Base-by-base conservation (phyloP, 768 basidiomycete species). In the Pholiota molesta region DNA sequence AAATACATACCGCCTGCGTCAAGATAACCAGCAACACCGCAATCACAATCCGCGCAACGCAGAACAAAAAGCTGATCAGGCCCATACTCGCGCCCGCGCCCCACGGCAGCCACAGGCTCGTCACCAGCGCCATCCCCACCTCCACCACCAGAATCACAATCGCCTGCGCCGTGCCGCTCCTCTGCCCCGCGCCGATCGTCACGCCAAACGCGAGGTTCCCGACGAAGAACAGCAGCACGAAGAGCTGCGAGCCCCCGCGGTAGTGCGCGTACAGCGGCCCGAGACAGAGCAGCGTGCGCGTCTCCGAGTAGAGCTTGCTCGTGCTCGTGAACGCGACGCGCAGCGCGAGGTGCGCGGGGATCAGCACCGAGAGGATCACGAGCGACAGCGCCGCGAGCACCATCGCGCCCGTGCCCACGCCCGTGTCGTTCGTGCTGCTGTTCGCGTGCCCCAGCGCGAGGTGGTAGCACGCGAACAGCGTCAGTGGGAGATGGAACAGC, bases 71-170 rank as follows among this genome's bases (percentile, higher is more conserved):
- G 72, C 93, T 95, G 61, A 97, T 89, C 37, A 95, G 81, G 14
- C 96, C 97, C 97, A 99, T 99, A 63, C 94, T 92, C 1, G 97
- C 95, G 1, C 97, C 95, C 57, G 91, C 91, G 31, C 94, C 94
- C 97, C 97, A 99, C 17, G 96, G 96, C 62, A 97, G 83, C 94
- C 94, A 97, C 33, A 97, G 80, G 63, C 92, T 95, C 33, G 96
- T 97, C 28, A 92, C 86, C 61, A 99, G 78, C 5, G 95, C 93
- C 47, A 91, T 88, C 21, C 82, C 81, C 16, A 99, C 90, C 73
- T 99, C 97, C 19, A 94, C 85, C 31, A 97, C 83, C 28, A 99
- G 81, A 65, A 99, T 88, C 57, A 98, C 82, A 65, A 97, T 88
- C 3, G 95, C 91, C 72, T 99, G 97, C 3, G 92, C 88, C 0